These are phyloP conservation scores for Antarctomyces pellizariae DNA, from an alignment of 495 filamentous ascomycete species.

Conservation along the genomic window DNA sequence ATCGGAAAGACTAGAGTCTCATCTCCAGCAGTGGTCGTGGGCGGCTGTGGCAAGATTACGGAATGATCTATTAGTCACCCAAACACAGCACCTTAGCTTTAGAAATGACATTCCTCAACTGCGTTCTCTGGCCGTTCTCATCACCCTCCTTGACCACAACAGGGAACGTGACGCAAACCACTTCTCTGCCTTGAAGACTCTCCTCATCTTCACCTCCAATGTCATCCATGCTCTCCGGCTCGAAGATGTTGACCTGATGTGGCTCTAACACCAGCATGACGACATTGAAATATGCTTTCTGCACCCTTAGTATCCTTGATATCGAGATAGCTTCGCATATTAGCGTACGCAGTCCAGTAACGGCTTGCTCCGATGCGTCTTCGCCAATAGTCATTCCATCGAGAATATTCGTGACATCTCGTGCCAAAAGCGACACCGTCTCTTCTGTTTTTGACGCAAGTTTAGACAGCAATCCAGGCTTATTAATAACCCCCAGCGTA, in stretches of 20 bases:
- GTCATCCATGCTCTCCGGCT: slow-evolving; percentile 28
- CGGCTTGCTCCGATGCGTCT: slow-evolving; percentile 21
- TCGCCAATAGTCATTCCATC: slow-evolving; percentile 7
- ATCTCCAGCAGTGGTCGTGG: no score
- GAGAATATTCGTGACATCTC: no score
- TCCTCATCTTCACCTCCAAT: slow-evolving; percentile 33
- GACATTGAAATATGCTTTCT: slow-evolving; percentile 27
- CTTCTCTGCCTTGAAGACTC: slow-evolving; percentile 18
- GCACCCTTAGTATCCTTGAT: slow-evolving; percentile 23
- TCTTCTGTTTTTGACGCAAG: no score
- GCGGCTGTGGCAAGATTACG: no score
- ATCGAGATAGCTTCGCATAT: no score
- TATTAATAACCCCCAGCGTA: no score
- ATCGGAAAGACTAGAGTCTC: no score
- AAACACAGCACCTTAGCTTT: slow-evolving; percentile 29
- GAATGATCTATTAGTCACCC: slow-evolving; percentile 18
- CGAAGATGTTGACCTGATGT: slow-evolving; percentile 24
- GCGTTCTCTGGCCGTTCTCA: slow-evolving; percentile 26
- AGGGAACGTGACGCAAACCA: slow-evolving; percentile 21
- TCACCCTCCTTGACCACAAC: slow-evolving; percentile 29
- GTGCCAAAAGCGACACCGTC: no score
- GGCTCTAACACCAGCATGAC: slow-evolving; percentile 24
- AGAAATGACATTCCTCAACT: slow-evolving; percentile 28
- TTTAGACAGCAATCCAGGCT: no score
- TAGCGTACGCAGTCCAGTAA: slow-evolving; percentile 20